Conservation (phyloP, 2,329 filamentous ascomycete species). For the Coleophoma crateriformis region DNA sequence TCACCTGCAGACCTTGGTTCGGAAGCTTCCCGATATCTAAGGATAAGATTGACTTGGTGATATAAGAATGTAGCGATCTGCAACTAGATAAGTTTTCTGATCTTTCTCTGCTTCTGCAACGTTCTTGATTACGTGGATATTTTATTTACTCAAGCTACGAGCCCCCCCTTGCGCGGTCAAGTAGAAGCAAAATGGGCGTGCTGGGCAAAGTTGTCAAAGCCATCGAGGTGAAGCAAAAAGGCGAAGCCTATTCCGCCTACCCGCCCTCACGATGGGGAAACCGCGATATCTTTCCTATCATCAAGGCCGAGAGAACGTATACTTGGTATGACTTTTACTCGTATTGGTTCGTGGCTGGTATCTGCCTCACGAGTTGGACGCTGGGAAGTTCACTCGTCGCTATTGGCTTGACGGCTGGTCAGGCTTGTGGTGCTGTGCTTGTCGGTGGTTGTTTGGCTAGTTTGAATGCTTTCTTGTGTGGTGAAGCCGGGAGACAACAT, state of each 20-base stretch:
- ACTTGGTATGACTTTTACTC: conserved; percentile 8
- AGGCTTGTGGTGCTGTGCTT: conserved; percentile 10
- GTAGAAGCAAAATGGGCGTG: background rate
- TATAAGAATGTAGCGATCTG: no score
- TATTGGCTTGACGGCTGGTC: conserved; percentile 12
- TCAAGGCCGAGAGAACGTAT: conserved; percentile 6
- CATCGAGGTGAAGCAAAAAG: background rate
- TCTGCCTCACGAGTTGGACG: conserved; percentile 4
- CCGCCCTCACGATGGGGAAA: conserved; percentile 10
- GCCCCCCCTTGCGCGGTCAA: no score
- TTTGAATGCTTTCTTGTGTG: conserved; percentile 12
- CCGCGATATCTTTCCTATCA: conserved; percentile 8
- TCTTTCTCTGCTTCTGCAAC: no score
- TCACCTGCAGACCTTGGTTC: no score
- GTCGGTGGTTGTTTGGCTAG: conserved; percentile 8
- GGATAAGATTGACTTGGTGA: no score
- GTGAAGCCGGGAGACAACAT: conserved; percentile 13
- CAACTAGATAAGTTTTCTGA: no score
- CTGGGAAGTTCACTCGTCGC: conserved; percentile 10
- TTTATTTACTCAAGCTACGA: no score
- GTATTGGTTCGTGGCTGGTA: background rate
- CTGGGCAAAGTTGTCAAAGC: background rate
- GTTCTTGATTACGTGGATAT: no score
- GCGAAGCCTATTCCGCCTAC: background rate
- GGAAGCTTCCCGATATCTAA: no score